A percentile compares a stretch with the other conserved stretches of the same genome.
Evolutionary conservation across 352 stramenopile genomes (phyloP).

Genomic region (Pythium aquatile): DNA sequence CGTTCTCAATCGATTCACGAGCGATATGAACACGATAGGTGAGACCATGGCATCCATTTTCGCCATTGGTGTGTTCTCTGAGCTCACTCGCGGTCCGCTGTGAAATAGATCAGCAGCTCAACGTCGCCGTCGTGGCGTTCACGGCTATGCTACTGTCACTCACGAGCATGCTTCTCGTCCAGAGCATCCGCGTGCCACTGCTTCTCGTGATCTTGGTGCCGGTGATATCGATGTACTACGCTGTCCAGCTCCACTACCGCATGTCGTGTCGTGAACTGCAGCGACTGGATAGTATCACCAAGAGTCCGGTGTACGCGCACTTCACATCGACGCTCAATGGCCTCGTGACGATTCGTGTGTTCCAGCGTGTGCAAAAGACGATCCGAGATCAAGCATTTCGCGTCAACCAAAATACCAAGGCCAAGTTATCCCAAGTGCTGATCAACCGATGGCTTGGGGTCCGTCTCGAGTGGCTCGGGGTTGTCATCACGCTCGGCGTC

Average conservation of each 20-base stretch:
- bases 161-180: conserved; percentile 51
- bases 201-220: conserved; percentile 55
- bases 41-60: not conserved
- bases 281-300: conserved; percentile 57
- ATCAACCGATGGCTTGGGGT: conserved; percentile 96
- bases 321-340: conserved; percentile 89
- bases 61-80: too few relatives aligned
- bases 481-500: conserved; percentile 88
- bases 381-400: conserved; percentile 32
- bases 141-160: conserved; percentile 47
- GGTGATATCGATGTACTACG: conserved; percentile 60
- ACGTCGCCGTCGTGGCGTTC: conserved; percentile 42
- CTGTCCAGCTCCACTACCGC: conserved; percentile 62
- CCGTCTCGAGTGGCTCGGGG: conserved; percentile 83
- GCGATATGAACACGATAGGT: conserved; percentile 68
- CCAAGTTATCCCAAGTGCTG: conserved; percentile 89
- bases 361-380: conserved; percentile 48
- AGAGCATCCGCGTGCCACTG: conserved; percentile 42
- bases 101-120: conserved; percentile 52
- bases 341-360: conserved; percentile 66
- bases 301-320: conserved; percentile 90
- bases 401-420: conserved; percentile 72
- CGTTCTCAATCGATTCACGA: conserved; percentile 78
- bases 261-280: conserved; percentile 67
- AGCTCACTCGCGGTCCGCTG: too few relatives aligned